Evolutionary conservation across 2,329 filamentous ascomycete genomes (phyloP).

Genomic region (Endocalyx cinctus): DNA sequence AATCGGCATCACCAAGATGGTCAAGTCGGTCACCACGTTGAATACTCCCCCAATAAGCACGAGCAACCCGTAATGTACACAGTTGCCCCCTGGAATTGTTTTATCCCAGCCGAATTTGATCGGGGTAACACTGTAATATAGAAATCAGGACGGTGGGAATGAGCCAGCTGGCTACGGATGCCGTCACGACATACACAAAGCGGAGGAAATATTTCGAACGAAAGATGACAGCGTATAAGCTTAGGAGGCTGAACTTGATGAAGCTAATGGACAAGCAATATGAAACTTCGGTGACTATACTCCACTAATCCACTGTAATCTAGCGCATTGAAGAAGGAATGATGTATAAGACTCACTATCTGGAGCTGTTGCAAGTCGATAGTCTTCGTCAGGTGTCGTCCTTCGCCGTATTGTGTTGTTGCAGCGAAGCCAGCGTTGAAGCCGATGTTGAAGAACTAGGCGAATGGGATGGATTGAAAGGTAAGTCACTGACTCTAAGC

Average conservation of each 20-base stretch:
- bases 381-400: no score
- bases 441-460: no score
- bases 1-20: constrained; percentile 4
- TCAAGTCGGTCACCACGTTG: constrained; percentile 7
- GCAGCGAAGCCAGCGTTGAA: no score
- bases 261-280: constrained; percentile 3
- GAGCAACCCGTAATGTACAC: constrained; percentile 4
- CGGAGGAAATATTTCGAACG: background rate
- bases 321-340: no score
- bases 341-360: no score
- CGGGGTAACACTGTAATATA: constrained; percentile 4
- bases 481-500: background rate
- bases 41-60: constrained; percentile 3
- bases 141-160: background rate
- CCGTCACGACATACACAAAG: constrained; percentile 1
- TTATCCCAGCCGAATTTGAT: constrained; percentile 4
- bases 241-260: constrained; percentile 8
- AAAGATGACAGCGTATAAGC: constrained; percentile 6
- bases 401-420: no score
- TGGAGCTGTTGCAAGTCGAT: no score
- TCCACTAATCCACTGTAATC: background rate
- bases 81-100: background rate
- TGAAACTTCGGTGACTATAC: background rate
- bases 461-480: no score
- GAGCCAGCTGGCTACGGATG: background rate